A percentile compares a stretch with the other conserved stretches of the same genome.
phyloP scores from a whole-genome alignment of 768 basidiomycete species.

The Psilocybe sp. region DNA sequence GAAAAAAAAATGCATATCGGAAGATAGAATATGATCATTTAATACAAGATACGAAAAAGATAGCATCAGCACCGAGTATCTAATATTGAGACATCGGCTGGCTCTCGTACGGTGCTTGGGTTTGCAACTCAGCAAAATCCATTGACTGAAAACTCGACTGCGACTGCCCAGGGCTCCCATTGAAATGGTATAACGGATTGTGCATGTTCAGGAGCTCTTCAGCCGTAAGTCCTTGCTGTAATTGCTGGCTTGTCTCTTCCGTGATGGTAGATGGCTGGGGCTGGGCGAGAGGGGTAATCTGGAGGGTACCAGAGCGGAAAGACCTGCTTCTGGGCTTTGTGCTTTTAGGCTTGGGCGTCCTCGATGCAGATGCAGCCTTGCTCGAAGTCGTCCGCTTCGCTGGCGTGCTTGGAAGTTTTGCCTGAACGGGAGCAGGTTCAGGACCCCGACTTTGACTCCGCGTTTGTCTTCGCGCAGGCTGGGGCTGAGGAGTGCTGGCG shows the following conservation, averaged over 20 bases:
- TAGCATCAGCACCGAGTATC: neutral
- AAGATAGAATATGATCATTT: neutral
- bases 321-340: constrained; percentile 8
- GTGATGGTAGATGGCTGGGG: constrained; percentile 1
- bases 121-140: constrained; percentile 29
- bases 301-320: constrained; percentile 27
- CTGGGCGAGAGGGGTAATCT: constrained; percentile 11
- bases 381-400: too few relatives aligned
- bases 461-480: too few relatives aligned
- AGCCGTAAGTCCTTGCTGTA: neutral
- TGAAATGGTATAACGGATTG: neutral
- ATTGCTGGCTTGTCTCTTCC: neutral
- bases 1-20: too few relatives aligned
- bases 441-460: too few relatives aligned
- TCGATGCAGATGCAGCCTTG: constrained; percentile 1
- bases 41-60: neutral
- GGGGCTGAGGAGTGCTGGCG: too few relatives aligned
- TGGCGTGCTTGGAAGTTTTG: too few relatives aligned
- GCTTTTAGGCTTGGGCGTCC: neutral
- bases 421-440: too few relatives aligned
- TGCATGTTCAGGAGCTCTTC: constrained; percentile 1
- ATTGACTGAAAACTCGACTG: too few relatives aligned
- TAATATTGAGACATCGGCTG: constrained; percentile 34
- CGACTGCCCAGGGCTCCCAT: neutral
- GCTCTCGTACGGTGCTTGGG: constrained; percentile 55